phyloP scores from a whole-genome alignment of 2,329 filamentous ascomycete genomes.

The Fonsecaea pedrosoi region DNA sequence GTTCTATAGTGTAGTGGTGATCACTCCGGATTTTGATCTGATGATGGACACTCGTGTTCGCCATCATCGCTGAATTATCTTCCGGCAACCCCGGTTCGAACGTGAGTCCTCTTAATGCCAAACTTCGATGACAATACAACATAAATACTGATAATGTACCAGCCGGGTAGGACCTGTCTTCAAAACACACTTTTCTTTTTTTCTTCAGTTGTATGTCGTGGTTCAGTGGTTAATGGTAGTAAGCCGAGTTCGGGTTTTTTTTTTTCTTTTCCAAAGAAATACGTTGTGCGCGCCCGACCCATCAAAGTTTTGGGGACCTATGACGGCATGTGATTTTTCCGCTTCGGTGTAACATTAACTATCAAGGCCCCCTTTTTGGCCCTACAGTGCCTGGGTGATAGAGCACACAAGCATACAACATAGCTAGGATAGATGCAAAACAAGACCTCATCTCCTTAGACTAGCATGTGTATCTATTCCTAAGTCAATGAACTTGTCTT shows the following conservation, averaged over 20 bases:
- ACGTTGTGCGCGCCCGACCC: no score
- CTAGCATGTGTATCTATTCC: no score
- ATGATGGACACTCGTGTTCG: neutral
- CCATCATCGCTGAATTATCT: neutral
- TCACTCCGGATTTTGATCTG: conserved; percentile 3
- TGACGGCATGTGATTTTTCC: neutral
- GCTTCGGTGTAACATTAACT: neutral
- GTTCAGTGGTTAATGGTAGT: no score
- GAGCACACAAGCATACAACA: no score
- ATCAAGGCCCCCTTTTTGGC: neutral
- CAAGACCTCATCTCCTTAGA: no score
- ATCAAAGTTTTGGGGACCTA: neutral
- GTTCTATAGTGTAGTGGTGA: conserved; percentile 10
- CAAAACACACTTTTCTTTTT: neutral
- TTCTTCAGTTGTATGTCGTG: neutral
- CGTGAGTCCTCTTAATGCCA: neutral
- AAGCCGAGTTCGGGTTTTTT: neutral
- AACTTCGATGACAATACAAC: neutral
- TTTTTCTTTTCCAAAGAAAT: neutral
- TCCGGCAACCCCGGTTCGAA: conserved; percentile 9
- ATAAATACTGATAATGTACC: neutral
- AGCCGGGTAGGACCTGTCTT: neutral
- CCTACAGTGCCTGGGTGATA: no score
- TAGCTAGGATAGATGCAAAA: no score
- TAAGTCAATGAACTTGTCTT: no score